Conservation (phyloP, 2,329 filamentous ascomycete genomes). For the Cordyceps javanica region DNA sequence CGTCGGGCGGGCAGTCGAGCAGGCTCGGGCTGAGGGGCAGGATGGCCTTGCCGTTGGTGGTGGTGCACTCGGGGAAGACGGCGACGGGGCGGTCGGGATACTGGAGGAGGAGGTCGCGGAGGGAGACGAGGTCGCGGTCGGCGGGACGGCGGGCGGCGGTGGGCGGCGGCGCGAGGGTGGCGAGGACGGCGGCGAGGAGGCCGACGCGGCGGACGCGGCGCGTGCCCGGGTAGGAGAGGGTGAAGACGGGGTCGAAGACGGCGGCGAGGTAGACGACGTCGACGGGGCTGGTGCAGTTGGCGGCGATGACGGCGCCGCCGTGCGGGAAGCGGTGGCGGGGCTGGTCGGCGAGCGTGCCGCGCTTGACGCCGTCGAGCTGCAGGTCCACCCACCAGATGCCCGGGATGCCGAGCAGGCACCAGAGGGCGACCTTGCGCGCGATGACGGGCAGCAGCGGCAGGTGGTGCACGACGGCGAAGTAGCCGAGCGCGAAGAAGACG, state of each 20-base stretch:
- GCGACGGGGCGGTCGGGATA: constrained; percentile 73
- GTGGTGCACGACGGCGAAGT: constrained; percentile 78
- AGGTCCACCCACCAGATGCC: constrained; percentile 98
- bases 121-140: constrained; percentile 48
- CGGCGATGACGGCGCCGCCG: constrained; percentile 75
- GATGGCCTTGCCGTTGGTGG: constrained; percentile 88
- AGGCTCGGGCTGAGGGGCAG: constrained; percentile 76
- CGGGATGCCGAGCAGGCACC: constrained; percentile 80
- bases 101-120: constrained; percentile 56
- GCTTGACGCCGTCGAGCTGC: constrained; percentile 94
- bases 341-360: constrained; percentile 76
- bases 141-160: constrained; percentile 33
- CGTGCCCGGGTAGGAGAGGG: constrained; percentile 70
- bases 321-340: constrained; percentile 69
- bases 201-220: constrained; percentile 70
- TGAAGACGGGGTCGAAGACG: constrained; percentile 95
- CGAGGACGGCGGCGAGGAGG: constrained; percentile 66
- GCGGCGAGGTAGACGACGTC: constrained; percentile 87
- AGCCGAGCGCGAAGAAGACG: constrained; percentile 57
- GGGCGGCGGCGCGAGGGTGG: constrained; percentile 59
- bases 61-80: constrained; percentile 89
- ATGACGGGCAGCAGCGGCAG: constrained; percentile 58
- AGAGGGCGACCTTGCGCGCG: constrained; percentile 76
- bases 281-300: constrained; percentile 86
- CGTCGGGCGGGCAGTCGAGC: constrained; percentile 56